Percentiles rank a stretch among this genome's conserved stretches.
phyloP scores from a whole-genome alignment of 768 basidiomycete species.

The Leucogyrophana mollusca region DNA sequence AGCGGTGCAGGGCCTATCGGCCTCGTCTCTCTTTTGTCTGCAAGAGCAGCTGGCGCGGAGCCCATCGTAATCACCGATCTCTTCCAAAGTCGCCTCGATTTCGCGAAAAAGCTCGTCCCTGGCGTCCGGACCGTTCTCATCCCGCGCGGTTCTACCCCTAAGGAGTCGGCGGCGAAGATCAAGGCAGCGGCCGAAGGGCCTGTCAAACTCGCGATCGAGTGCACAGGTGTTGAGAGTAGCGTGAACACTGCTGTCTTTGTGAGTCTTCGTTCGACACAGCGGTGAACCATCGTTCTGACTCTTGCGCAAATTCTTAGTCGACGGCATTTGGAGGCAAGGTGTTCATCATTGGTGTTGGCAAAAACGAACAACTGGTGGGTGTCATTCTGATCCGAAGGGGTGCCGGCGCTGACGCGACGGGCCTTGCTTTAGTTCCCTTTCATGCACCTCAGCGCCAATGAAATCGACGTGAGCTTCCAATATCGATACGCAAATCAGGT shows the following conservation, averaged over 20 bases:
- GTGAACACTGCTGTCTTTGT: slow-evolving; percentile 59
- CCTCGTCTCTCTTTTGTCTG: slow-evolving; percentile 57
- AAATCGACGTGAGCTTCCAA: slow-evolving; percentile 68
- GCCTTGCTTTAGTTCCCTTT: slow-evolving; percentile 53
- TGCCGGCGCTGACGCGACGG: background rate
- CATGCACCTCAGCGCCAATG: slow-evolving; percentile 70
- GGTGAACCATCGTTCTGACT: slow-evolving; percentile 1
- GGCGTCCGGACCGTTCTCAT: slow-evolving; percentile 58
- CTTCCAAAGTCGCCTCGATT: slow-evolving; percentile 63
- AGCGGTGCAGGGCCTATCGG: slow-evolving; percentile 73
- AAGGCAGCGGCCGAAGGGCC: slow-evolving; percentile 49
- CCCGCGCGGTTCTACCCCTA: slow-evolving; percentile 40
- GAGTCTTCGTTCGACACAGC: slow-evolving; percentile 15
- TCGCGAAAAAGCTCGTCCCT: slow-evolving; percentile 61
- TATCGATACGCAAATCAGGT: slow-evolving; percentile 70
- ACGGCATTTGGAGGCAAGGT: slow-evolving; percentile 64
- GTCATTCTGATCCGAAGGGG: background rate
- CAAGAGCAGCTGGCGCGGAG: slow-evolving; percentile 67
- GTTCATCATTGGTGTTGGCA: slow-evolving; percentile 70
- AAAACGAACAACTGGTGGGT: slow-evolving; percentile 55
- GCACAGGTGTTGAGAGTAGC: slow-evolving; percentile 64
- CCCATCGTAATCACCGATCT: slow-evolving; percentile 70
- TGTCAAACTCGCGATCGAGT: slow-evolving; percentile 57
- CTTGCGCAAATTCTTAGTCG: slow-evolving; percentile 37
- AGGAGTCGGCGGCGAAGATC: slow-evolving; percentile 52